Evolutionary conservation across 2,329 filamentous ascomycete species (phyloP).

Genomic region (Claviceps pusilla): DNA sequence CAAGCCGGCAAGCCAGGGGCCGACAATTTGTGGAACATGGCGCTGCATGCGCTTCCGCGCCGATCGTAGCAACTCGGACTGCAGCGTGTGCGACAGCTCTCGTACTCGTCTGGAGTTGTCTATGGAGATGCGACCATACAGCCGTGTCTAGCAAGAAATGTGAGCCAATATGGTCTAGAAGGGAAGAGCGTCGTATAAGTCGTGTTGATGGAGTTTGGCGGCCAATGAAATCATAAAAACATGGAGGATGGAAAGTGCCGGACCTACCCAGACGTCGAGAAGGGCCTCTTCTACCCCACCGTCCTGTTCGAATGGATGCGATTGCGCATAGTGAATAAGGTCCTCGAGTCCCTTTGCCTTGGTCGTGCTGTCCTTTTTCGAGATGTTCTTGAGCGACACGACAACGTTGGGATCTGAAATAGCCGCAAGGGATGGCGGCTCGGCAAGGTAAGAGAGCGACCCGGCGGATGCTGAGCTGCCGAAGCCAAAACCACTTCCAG

Average conservation of each 20-base stretch:
- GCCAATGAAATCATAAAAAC: not conserved
- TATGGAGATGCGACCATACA: slow-evolving; percentile 81
- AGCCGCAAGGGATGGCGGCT: slow-evolving; percentile 63
- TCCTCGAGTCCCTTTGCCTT: slow-evolving; percentile 86
- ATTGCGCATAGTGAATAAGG: slow-evolving; percentile 48
- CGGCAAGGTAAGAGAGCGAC: slow-evolving; percentile 69
- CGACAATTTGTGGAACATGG: slow-evolving; percentile 61
- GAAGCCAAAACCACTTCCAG: slow-evolving; percentile 15
- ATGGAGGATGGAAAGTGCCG: not conserved
- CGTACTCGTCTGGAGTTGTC: slow-evolving; percentile 79
- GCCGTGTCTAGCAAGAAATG: slow-evolving; percentile 45
- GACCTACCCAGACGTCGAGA: slow-evolving; percentile 69
- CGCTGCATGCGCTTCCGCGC: slow-evolving; percentile 72
- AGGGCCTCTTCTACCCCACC: slow-evolving; percentile 63
- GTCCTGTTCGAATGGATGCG: slow-evolving; percentile 35
- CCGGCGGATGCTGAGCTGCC: slow-evolving; percentile 25
- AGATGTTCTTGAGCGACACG: slow-evolving; percentile 81
- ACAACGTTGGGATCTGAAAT: slow-evolving; percentile 70
- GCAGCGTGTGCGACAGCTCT: slow-evolving; percentile 66
- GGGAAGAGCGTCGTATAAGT: not conserved
- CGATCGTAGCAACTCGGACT: slow-evolving; percentile 45
- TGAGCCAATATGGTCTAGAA: not conserved
- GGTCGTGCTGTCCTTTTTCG: slow-evolving; percentile 86
- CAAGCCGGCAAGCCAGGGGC: slow-evolving; percentile 78
- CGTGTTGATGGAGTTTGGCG: not conserved